Evolutionary conservation across 768 basidiomycete genomes (phyloP).

Genomic region (Lenzites betulinus): DNA sequence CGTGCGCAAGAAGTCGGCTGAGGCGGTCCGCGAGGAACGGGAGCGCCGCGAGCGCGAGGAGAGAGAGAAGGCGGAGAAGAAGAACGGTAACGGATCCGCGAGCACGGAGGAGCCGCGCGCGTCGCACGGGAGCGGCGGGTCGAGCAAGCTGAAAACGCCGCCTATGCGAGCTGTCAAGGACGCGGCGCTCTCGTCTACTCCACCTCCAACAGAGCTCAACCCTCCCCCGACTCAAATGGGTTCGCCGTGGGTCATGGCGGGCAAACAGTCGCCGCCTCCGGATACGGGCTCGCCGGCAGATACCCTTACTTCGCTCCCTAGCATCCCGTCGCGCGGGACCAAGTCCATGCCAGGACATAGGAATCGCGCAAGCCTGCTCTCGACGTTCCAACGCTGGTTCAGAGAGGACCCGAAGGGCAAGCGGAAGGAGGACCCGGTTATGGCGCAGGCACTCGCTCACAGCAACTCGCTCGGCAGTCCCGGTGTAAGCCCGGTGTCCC

Average conservation of each 20-base stretch:
- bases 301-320: slow-evolving; percentile 51
- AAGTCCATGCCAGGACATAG: slow-evolving; percentile 45
- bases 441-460: slow-evolving; percentile 15
- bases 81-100: slow-evolving; percentile 43
- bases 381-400: slow-evolving; percentile 90
- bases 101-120: slow-evolving; percentile 60
- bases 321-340: slow-evolving; percentile 35
- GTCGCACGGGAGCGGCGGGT: slow-evolving; percentile 59
- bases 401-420: slow-evolving; percentile 90
- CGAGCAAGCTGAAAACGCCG: slow-evolving; percentile 71
- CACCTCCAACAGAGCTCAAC: slow-evolving; percentile 37
- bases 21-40: slow-evolving; percentile 67
- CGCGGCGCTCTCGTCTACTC: slow-evolving; percentile 48
- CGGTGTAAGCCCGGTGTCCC: slow-evolving; percentile 24
- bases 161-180: slow-evolving; percentile 56
- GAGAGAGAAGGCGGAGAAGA: slow-evolving; percentile 43
- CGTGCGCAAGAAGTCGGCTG: slow-evolving; percentile 79
- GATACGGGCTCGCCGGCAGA: slow-evolving; percentile 57
- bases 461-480: slow-evolving; percentile 18
- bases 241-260: slow-evolving; percentile 77
- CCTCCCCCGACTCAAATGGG: slow-evolving; percentile 41
- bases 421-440: slow-evolving; percentile 51
- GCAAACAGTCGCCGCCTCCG: slow-evolving; percentile 43
- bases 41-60: slow-evolving; percentile 61
- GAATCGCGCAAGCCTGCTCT: slow-evolving; percentile 78